phyloP scores from a whole-genome alignment of 140 eudicot species.

The Stevia rebaudiana region DNA sequence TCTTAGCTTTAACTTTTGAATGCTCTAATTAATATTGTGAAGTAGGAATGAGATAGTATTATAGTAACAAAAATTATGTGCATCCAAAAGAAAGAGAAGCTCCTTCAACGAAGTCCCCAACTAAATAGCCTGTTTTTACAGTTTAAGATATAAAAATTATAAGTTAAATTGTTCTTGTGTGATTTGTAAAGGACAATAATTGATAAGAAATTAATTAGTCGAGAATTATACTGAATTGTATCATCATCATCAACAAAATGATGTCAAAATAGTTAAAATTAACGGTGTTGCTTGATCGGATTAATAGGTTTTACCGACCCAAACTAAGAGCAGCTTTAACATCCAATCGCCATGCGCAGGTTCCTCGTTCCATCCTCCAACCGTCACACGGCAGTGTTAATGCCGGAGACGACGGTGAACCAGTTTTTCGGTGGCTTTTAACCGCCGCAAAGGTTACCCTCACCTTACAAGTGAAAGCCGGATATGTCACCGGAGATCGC shows the following conservation, averaged over 20 bases:
- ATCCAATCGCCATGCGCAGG: constrained; percentile 81
- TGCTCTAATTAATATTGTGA: no score
- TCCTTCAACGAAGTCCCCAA: no score
- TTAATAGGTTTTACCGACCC: constrained; percentile 34
- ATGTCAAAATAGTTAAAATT: constrained; percentile 17
- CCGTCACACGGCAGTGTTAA: constrained; percentile 73
- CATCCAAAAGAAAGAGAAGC: no score
- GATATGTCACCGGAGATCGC: constrained; percentile 18
- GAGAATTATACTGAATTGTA: no score
- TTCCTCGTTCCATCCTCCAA: constrained; percentile 67
- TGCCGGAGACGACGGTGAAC: constrained; percentile 1
- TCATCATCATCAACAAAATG: background rate
- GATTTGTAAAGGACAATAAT: no score
- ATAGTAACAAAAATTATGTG: no score
- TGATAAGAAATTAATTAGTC: no score
- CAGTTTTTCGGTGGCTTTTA: background rate
- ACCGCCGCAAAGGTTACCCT: constrained; percentile 33
- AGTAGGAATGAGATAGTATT: no score
- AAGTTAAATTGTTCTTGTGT: no score
- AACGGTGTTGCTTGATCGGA: background rate
- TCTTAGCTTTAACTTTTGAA: no score
- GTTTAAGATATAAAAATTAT: no score
- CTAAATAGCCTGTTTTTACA: no score
- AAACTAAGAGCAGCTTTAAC: constrained; percentile 68
- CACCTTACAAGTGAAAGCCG: constrained; percentile 63